phyloP scores from a whole-genome alignment of 805 yeast genomes.

The Priceomyces haplophilus region DNA sequence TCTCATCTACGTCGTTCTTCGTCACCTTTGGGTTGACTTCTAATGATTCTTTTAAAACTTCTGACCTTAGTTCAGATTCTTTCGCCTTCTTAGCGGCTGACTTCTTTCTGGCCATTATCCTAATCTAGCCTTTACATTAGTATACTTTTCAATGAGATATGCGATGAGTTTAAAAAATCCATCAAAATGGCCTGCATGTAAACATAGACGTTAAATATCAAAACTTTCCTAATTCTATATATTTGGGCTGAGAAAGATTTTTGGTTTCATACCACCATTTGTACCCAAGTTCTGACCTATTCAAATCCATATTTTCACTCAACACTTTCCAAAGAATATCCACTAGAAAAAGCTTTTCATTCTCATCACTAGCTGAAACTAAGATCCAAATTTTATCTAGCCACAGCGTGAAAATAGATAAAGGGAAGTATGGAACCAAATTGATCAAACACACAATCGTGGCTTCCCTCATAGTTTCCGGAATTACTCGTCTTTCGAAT shows the following conservation, averaged over 20 bases:
- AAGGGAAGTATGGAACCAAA: constrained; percentile 51
- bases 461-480: constrained; percentile 48
- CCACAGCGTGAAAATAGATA: constrained; percentile 44
- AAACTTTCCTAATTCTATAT: too few relatives aligned
- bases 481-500: constrained; percentile 23
- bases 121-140: not conserved
- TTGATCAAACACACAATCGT: constrained; percentile 46
- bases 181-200: not conserved
- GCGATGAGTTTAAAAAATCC: not conserved
- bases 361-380: constrained; percentile 26
- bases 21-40: not conserved
- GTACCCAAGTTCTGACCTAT: constrained; percentile 52
- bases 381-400: constrained; percentile 41
- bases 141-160: not conserved
- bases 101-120: constrained; percentile 77
- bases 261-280: constrained; percentile 60
- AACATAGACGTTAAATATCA: not conserved
- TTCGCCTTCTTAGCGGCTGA: constrained; percentile 73
- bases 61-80: constrained; percentile 32
- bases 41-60: not conserved
- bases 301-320: constrained; percentile 56
- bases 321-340: constrained; percentile 51
- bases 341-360: constrained; percentile 40
- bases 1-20: constrained; percentile 11
- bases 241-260: too few relatives aligned